Evolutionary conservation across 1,284 basidiomycete genomes (phyloP).

Genomic region (Anthracocystis walkeri): DNA sequence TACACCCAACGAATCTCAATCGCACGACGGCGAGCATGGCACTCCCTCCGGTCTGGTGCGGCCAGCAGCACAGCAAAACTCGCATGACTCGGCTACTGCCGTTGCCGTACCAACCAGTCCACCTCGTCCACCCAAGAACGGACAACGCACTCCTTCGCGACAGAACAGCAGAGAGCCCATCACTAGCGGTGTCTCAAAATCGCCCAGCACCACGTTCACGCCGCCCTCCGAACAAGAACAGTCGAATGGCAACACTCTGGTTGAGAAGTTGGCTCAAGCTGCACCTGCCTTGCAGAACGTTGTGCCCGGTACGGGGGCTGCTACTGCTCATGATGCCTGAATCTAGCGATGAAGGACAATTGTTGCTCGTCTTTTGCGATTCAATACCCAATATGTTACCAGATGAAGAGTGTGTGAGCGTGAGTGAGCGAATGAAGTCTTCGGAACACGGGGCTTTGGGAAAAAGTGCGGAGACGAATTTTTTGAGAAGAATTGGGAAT

Average conservation of each 20-base stretch:
- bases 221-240: not conserved
- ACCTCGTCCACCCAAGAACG: conserved; percentile 46
- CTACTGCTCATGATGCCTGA: conserved; percentile 19
- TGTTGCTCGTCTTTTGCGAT: conserved; percentile 9
- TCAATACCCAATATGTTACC: conserved; percentile 20
- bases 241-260: not conserved
- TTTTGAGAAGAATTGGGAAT: conserved; percentile 13
- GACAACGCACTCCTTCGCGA: conserved; percentile 37
- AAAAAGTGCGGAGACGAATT: conserved; percentile 19
- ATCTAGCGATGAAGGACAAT: not conserved
- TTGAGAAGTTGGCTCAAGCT: conserved; percentile 17
- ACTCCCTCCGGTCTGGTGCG: not conserved
- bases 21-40: conserved; percentile 15
- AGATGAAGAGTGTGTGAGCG: conserved; percentile 2
- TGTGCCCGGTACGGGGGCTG: conserved; percentile 32
- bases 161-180: conserved; percentile 40
- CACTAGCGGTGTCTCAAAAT: conserved; percentile 12
- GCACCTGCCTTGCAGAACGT: conserved; percentile 43
- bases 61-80: not conserved
- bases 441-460: conserved; percentile 11
- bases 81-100: conserved; percentile 18
- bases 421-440: not conserved
- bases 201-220: conserved; percentile 7
- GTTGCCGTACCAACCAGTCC: conserved; percentile 18
- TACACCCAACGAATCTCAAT: conserved; percentile 23